These are phyloP conservation scores for Breviolum minutum DNA, from an alignment of 73 alveolate species.

Conservation along the genomic window DNA sequence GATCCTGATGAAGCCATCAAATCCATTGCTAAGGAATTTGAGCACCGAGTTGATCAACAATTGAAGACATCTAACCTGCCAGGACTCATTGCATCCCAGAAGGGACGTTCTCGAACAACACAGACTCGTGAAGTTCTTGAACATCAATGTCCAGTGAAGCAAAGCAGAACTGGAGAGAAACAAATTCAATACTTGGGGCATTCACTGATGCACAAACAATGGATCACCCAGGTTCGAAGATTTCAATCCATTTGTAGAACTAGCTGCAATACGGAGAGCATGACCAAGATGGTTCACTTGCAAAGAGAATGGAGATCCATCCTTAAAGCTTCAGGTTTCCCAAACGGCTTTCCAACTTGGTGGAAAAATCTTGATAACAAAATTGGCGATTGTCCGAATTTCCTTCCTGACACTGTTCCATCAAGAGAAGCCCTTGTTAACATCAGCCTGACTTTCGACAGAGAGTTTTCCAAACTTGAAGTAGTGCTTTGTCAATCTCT, in stretches of 20 bases:
- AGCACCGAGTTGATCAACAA: not conserved
- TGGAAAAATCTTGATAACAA: not conserved
- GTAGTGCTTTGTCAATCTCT: not conserved
- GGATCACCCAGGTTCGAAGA: not conserved
- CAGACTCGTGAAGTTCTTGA: not conserved
- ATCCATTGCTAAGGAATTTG: not conserved
- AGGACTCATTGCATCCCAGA: not conserved
- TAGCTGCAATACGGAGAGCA: not conserved
- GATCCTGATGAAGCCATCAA: not conserved
- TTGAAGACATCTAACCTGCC: too few species aligned
- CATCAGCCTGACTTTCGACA: not conserved
- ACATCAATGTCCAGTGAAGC: not conserved
- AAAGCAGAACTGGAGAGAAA: not conserved
- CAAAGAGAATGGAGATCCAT: not conserved
- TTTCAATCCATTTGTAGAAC: not conserved
- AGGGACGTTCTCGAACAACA: not conserved
- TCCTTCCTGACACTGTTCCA: not conserved
- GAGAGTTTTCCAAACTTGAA: not conserved
- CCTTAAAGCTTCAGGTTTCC: not conserved
- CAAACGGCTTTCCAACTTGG: not conserved
- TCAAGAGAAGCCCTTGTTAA: not conserved
- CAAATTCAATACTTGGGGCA: not conserved
- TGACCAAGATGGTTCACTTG: not conserved
- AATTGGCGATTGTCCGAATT: too few species aligned
- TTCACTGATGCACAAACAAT: not conserved